phyloP scores from a whole-genome alignment of 495 filamentous ascomycete species.

The Talaromyces trachyspermus region DNA sequence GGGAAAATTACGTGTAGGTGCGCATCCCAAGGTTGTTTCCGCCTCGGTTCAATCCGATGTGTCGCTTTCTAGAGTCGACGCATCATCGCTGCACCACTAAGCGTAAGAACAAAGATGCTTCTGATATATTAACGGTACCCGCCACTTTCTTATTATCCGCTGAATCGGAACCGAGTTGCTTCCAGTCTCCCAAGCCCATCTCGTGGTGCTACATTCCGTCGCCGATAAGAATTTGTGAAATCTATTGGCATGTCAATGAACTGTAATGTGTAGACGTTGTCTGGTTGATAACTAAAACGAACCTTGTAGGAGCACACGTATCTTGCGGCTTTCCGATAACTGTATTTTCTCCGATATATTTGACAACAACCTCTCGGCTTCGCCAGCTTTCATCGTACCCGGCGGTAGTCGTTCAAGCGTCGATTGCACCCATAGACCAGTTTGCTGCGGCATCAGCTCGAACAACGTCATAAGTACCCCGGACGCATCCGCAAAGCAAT shows the following conservation, averaged over 20 bases:
- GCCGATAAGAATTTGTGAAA: conserved; percentile 88
- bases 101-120: not conserved
- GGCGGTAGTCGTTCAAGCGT: conserved; percentile 77
- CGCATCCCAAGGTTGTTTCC: no score
- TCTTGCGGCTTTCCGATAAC: conserved; percentile 66
- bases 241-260: conserved; percentile 34
- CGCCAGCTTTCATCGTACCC: conserved; percentile 64
- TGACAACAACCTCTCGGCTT: conserved; percentile 56
- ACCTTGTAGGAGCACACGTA: conserved; percentile 77
- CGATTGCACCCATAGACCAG: conserved; percentile 67
- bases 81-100: no score
- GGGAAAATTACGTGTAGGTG: no score
- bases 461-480: conserved; percentile 86
- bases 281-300: not conserved
- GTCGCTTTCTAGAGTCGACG: no score
- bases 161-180: conserved; percentile 78
- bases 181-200: conserved; percentile 82
- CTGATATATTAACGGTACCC: not conserved
- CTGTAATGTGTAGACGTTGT: not conserved
- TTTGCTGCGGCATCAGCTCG: conserved; percentile 72
- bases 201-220: conserved; percentile 88
- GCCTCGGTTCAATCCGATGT: no score
- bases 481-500: conserved; percentile 90
- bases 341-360: conserved; percentile 62
- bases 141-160: conserved; percentile 35